Percentiles rank a stretch among this genome's conserved stretches.
These are phyloP conservation scores for Ustilago bromivora DNA, from an alignment of 1,284 basidiomycete genomes.

Conservation along the genomic window DNA sequence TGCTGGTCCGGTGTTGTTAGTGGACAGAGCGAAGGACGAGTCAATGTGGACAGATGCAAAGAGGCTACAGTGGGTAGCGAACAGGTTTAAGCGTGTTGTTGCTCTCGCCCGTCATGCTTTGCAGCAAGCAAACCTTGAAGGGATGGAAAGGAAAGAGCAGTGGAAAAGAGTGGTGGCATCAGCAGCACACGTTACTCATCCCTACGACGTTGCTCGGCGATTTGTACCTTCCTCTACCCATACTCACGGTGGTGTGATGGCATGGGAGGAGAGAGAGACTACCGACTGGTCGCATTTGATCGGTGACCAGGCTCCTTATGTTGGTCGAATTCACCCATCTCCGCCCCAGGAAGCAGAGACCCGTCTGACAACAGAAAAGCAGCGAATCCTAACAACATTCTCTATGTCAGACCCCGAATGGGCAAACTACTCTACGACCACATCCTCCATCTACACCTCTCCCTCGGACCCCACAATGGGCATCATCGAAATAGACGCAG, in stretches of 20 bases:
- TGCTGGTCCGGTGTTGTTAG: slow-evolving; percentile 26
- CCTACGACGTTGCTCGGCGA: slow-evolving; percentile 15
- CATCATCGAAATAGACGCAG: slow-evolving; percentile 52
- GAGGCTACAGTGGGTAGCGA: slow-evolving; percentile 35
- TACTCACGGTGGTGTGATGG: background rate
- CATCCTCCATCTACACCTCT: slow-evolving; percentile 1
- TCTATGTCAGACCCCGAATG: slow-evolving; percentile 27
- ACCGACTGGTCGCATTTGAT: slow-evolving; percentile 32
- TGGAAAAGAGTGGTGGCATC: slow-evolving; percentile 27
- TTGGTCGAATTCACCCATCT: slow-evolving; percentile 19
- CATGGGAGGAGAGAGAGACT: slow-evolving; percentile 28
- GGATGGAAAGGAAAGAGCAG: background rate
- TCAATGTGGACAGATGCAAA: slow-evolving; percentile 29
- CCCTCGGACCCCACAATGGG: slow-evolving; percentile 6
- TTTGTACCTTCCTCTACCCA: background rate
- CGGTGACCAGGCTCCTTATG: slow-evolving; percentile 14
- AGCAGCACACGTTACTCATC: slow-evolving; percentile 53
- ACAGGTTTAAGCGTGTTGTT: slow-evolving; percentile 40
- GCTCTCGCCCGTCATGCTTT: slow-evolving; percentile 35
- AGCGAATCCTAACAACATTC: slow-evolving; percentile 9
- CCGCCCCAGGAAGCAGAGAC: background rate
- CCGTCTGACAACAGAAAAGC: background rate
- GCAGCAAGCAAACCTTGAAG: slow-evolving; percentile 5
- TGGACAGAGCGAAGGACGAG: slow-evolving; percentile 54
- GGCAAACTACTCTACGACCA: slow-evolving; percentile 7